These are phyloP conservation scores for Myxozyma lipomycoides DNA, from an alignment of 805 yeast genomes.

Conservation along the genomic window DNA sequence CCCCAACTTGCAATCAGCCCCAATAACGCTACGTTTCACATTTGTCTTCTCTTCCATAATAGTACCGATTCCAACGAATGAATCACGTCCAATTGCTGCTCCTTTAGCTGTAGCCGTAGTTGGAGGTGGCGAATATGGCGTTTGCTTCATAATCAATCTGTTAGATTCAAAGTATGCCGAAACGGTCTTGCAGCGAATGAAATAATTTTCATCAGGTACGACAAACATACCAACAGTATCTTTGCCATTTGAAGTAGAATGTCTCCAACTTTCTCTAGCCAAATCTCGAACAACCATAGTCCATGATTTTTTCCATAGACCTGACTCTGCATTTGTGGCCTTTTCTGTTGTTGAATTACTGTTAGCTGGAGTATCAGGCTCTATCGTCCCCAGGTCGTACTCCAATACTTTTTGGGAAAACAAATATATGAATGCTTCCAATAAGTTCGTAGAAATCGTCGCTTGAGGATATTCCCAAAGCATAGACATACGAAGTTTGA, in stretches of 20 bases:
- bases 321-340: background rate
- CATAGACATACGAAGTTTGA: constrained; percentile 79
- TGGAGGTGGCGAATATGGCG: constrained; percentile 31
- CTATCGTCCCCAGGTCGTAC: constrained; percentile 18
- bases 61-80: constrained; percentile 67
- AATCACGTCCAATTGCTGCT: constrained; percentile 84
- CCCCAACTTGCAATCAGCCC: constrained; percentile 71
- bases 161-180: constrained; percentile 88
- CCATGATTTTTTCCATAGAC: constrained; percentile 19
- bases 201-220: constrained; percentile 59
- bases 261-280: constrained; percentile 90
- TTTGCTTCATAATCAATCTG: constrained; percentile 43
- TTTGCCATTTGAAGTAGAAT: constrained; percentile 33
- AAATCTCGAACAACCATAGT: constrained; percentile 66
- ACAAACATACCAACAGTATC: constrained; percentile 61
- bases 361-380: background rate
- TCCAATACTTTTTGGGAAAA: constrained; percentile 53
- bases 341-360: background rate
- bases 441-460: constrained; percentile 67
- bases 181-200: constrained; percentile 73
- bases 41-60: constrained; percentile 74
- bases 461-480: constrained; percentile 83
- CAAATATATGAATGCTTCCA: constrained; percentile 70
- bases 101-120: constrained; percentile 27
- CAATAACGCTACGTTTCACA: constrained; percentile 81